Evolutionary conservation across 2,329 filamentous ascomycete genomes (phyloP), one percentile per base, ranked within the genome.

Genomic region (Alternaria metachromatica): DNA sequence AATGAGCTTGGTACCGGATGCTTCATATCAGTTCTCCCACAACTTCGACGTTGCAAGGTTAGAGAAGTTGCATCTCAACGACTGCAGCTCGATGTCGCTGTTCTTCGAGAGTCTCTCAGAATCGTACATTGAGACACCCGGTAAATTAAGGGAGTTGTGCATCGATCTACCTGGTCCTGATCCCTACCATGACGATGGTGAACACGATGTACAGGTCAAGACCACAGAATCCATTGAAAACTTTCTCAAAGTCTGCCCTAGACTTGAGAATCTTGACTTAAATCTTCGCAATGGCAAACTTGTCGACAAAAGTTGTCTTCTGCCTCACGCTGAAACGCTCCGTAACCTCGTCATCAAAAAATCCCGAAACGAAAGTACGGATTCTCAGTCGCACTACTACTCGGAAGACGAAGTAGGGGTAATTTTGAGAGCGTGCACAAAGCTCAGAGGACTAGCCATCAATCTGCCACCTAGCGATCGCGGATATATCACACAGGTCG

Each of bases 371-470:
- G 13, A 1, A n/a, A 37, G 0, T n/a, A 3, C 15, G 33, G 33
- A 37, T 37, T 37, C 33, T 37, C 33, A 37, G 33, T 37, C 33
- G 33, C 15, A 37, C 33, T 20, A 49, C 46, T 45, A 21, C 43
- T 28, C 46, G 8, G 26, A 1, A 49, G 15, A 28, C 2, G 46
- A 28, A n/a, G 15, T 49, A 8, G 23, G 10, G 12, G 3, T n/a
- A n/a, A 49, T 49, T n/a, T 12, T 49, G 7, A 49, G 18, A 25
- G 23, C 46, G 15, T 49, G 46, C 46, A 49, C 25, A 10, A 49
- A 18, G 11, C 23, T 49, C 25, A 20, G 18, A 49, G n/a, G 23
- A n/a, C 46, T 49, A 6, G 46, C 46, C 13, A 49, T 49, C 46
- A 28, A 49, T n/a, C 20, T 49, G 9, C 46, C 46, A 13, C 46